Percentiles rank a stretch among this genome's conserved stretches.
phyloP scores from a whole-genome alignment of 1,284 basidiomycete genomes.

The Puccinia horiana region DNA sequence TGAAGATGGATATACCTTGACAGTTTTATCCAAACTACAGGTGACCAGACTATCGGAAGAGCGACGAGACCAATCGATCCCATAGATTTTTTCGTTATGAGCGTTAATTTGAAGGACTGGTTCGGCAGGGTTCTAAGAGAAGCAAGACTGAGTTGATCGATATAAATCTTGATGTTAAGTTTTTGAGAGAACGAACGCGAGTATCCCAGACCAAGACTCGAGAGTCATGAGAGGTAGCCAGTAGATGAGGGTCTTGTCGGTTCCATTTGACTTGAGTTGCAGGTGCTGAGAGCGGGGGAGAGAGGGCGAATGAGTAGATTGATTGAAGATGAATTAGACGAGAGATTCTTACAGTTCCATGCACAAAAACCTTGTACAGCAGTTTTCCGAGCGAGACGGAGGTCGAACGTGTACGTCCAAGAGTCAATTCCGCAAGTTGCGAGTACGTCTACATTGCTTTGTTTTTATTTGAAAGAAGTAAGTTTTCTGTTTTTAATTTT shows the following conservation, averaged over 20 bases:
- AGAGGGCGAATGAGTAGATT: not conserved
- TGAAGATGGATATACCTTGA: slow-evolving; percentile 66
- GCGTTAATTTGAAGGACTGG: slow-evolving; percentile 75
- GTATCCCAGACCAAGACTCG: slow-evolving; percentile 84
- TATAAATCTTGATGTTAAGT: slow-evolving; percentile 40
- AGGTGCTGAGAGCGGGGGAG: slow-evolving; percentile 64
- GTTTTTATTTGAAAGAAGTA: not conserved
- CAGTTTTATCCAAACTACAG: slow-evolving; percentile 86
- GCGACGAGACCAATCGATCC: slow-evolving; percentile 87
- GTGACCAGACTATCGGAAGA: slow-evolving; percentile 77
- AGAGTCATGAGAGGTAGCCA: slow-evolving; percentile 83
- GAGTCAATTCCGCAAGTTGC: slow-evolving; percentile 63
- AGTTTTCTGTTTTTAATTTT: not conserved
- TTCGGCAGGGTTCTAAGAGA: slow-evolving; percentile 76
- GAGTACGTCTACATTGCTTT: slow-evolving; percentile 50
- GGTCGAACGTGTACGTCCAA: slow-evolving; percentile 79
- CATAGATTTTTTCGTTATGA: slow-evolving; percentile 85
- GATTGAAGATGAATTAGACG: not conserved
- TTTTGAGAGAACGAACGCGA: slow-evolving; percentile 63
- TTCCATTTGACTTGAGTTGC: slow-evolving; percentile 97
- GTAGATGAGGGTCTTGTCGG: slow-evolving; percentile 74
- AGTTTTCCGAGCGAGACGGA: slow-evolving; percentile 59
- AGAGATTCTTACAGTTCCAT: slow-evolving; percentile 67
- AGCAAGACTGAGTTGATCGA: not conserved
- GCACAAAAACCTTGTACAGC: slow-evolving; percentile 66